Percentiles rank a stretch among this genome's conserved stretches.
Evolutionary conservation across 129 eudicot species (phyloP).

Genomic region (carrot (Daucus carota)): DH1_v3.0 NC_030384.2:35894001-35894500

Average conservation of each 20-base stretch:
- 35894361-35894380: background rate
- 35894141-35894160: background rate
- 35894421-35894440: background rate
- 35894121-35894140: background rate
- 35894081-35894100: background rate
- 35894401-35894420: background rate
- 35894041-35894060: background rate
- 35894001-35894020: background rate
- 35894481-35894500: background rate
- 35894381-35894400: too few species aligned
- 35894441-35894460: background rate
- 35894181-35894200: background rate
- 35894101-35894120: background rate
- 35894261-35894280: background rate
- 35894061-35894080: background rate
- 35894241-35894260: background rate
- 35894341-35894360: background rate
- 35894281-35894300: background rate
- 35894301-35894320: background rate
- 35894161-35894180: too few species aligned
- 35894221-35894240: background rate
- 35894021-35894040: background rate
- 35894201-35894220: background rate
- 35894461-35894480: background rate
- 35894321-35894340: background rate